phyloP scores from a whole-genome alignment of 345 rosid genomes.

The Pugionium cornutum region DNA sequence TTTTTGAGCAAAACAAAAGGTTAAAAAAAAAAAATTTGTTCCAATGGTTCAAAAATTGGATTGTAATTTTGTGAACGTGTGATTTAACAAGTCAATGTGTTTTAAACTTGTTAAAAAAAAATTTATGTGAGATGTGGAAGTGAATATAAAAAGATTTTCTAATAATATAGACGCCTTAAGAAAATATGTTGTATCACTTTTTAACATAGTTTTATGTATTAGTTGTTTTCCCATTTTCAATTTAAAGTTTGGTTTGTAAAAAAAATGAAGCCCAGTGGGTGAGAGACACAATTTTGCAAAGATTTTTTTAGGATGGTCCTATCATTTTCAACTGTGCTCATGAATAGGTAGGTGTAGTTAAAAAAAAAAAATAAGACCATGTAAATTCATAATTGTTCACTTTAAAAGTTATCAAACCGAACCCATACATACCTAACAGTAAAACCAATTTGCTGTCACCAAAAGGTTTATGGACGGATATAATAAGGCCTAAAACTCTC shows the following conservation, averaged over 20 bases:
- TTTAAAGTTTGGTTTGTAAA: slow-evolving; percentile 14
- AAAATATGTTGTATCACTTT: too few species aligned
- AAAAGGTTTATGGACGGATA: background rate
- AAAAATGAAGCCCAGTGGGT: slow-evolving; percentile 16
- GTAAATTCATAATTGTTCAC: background rate
- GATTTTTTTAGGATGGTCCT: slow-evolving; percentile 13
- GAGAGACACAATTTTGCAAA: slow-evolving; percentile 12
- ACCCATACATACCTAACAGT: slow-evolving; percentile 16
- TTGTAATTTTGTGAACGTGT: too few species aligned
- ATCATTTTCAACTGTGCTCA: slow-evolving; percentile 17
- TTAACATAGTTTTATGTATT: too few species aligned
- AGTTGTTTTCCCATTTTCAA: background rate
- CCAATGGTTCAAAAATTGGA: too few species aligned
- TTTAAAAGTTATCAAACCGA: slow-evolving; percentile 30
- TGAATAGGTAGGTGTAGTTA: slow-evolving; percentile 11
- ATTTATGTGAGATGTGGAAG: too few species aligned
- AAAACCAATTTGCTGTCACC: slow-evolving; percentile 17
- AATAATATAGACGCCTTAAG: too few species aligned
- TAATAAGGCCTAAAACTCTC: too few species aligned
- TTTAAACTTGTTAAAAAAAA: too few species aligned
- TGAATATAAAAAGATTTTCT: too few species aligned
- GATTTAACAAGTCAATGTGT: too few species aligned
- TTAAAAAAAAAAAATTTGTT: too few species aligned
- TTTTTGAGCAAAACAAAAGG: too few species aligned
- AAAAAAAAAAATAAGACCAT: slow-evolving; percentile 7